phyloP scores from a whole-genome alignment of 805 yeast genomes.

The Saitoella complicata region DNA sequence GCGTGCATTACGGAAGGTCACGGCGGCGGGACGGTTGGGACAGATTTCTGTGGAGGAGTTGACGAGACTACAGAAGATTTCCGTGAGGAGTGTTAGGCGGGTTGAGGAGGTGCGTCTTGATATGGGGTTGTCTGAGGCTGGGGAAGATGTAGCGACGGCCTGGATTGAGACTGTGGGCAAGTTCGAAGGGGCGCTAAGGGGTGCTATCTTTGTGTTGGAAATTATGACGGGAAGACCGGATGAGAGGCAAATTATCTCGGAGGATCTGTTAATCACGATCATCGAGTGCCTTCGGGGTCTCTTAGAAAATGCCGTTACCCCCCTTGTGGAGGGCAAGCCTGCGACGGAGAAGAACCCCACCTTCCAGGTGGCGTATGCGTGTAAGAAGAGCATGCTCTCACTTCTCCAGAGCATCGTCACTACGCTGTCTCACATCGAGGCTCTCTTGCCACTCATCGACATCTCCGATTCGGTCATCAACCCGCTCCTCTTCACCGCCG shows the following conservation, averaged over 20 bases:
- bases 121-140: conserved; percentile 1
- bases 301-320: too few species aligned
- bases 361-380: too few species aligned
- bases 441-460: conserved; percentile 27
- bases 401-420: conserved; percentile 9
- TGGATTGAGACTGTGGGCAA: background rate
- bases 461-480: conserved; percentile 27
- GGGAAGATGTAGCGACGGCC: background rate
- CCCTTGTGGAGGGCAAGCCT: too few species aligned
- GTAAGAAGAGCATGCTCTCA: background rate
- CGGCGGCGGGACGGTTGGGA: background rate
- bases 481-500: conserved; percentile 38
- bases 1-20: conserved; percentile 4
- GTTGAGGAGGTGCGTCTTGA: conserved; percentile 4
- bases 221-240: conserved; percentile 8
- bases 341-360: too few species aligned
- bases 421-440: conserved; percentile 3
- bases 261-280: background rate
- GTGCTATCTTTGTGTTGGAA: conserved; percentile 5
- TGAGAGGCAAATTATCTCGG: conserved; percentile 6
- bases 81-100: conserved; percentile 4
- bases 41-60: conserved; percentile 6
- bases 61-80: conserved; percentile 8
- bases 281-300: background rate
- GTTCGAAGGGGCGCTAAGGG: conserved; percentile 7